Conservation (phyloP, 352 stramenopile genomes). For the Globisporangium radiosum region DNA sequence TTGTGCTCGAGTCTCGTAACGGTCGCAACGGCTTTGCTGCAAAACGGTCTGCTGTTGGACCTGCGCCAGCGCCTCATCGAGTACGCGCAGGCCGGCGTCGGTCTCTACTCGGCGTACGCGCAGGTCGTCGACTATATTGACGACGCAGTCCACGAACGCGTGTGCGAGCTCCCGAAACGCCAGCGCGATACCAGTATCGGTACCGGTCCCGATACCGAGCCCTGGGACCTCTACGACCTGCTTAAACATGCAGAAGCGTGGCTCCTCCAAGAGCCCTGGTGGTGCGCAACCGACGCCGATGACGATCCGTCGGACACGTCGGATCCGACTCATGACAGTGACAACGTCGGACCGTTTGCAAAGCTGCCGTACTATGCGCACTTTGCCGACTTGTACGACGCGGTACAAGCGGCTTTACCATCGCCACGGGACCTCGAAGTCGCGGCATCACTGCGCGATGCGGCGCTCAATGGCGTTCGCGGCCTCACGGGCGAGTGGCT, state of each 20-base stretch:
- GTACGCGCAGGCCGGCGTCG: slow-evolving; percentile 32
- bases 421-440: slow-evolving; percentile 41
- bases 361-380: slow-evolving; percentile 38
- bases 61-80: slow-evolving; percentile 41
- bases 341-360: slow-evolving; percentile 27
- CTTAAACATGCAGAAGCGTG: slow-evolving; percentile 52
- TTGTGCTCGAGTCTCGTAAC: slow-evolving; percentile 53
- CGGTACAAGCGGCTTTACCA: slow-evolving; percentile 31
- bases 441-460: slow-evolving; percentile 30
- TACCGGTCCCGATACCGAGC: slow-evolving; percentile 19
- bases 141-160: slow-evolving; percentile 35
- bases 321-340: slow-evolving; percentile 4
- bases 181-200: slow-evolving; percentile 19
- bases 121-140: slow-evolving; percentile 41
- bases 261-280: slow-evolving; percentile 49
- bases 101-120: slow-evolving; percentile 33
- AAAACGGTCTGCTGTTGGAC: slow-evolving; percentile 30
- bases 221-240: slow-evolving; percentile 52
- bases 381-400: slow-evolving; percentile 42
- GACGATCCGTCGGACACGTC: slow-evolving; percentile 20
- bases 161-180: slow-evolving; percentile 30
- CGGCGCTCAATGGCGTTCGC: slow-evolving; percentile 26
- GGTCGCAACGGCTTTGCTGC: slow-evolving; percentile 32
- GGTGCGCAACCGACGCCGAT: slow-evolving; percentile 38
- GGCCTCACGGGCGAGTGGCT: slow-evolving; percentile 46